Conservation (phyloP, 441 rosid species). For the Arabidopsis lyrata region DNA sequence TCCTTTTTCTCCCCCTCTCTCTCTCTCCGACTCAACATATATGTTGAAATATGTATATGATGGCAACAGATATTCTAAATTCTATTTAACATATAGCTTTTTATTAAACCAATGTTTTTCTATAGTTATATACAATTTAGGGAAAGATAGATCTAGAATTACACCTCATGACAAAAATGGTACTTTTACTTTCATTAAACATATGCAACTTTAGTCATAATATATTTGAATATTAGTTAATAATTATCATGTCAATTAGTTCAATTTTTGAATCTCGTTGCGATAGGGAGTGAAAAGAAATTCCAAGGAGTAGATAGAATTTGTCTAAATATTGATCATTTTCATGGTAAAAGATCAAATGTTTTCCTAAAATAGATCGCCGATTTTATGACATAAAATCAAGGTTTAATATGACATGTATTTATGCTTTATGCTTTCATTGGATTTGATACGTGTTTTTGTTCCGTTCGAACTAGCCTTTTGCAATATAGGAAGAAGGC, state of each 20-base stretch:
- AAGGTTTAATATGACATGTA: not conserved
- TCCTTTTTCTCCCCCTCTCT: slow-evolving; percentile 35
- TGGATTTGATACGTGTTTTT: slow-evolving; percentile 4
- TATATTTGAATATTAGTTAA: not conserved
- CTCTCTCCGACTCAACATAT: slow-evolving; percentile 34
- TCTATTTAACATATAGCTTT: slow-evolving; percentile 39
- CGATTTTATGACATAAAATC: slow-evolving; percentile 5
- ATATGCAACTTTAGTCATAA: slow-evolving; percentile 29
- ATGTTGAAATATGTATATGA: slow-evolving; percentile 33
- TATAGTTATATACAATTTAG: slow-evolving; percentile 25
- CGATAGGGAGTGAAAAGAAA: slow-evolving; percentile 34
- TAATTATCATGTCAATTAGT: slow-evolving; percentile 15
- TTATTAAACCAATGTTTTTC: slow-evolving; percentile 19
- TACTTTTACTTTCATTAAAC: slow-evolving; percentile 34
- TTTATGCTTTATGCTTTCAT: not conserved
- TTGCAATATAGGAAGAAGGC: slow-evolving; percentile 34
- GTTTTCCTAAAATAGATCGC: not conserved
- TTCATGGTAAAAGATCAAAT: not conserved
- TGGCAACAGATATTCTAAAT: slow-evolving; percentile 42
- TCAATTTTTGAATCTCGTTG: slow-evolving; percentile 23
- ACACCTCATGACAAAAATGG: slow-evolving; percentile 35
- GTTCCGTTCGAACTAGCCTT: slow-evolving; percentile 32
- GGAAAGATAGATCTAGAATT: slow-evolving; percentile 40
- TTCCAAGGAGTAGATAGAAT: slow-evolving; percentile 12
- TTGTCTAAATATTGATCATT: slow-evolving; percentile 7